phyloP scores from a whole-genome alignment of 129 eudicot species.

The Oenanthe sinensis region DNA sequence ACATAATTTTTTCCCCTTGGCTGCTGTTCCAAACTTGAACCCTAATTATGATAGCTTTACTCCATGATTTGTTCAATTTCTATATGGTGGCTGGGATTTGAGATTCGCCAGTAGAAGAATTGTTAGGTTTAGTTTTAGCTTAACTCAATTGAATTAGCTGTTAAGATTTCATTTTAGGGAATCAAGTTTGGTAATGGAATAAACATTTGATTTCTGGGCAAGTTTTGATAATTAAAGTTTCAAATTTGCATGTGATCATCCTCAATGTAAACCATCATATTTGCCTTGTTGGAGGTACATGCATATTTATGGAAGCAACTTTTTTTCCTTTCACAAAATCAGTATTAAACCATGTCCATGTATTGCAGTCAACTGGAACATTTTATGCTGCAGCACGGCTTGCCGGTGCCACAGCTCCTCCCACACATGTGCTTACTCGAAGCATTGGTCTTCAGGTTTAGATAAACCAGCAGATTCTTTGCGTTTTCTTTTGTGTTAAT shows the following conservation, averaged over 20 bases:
- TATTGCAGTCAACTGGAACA: slow-evolving; percentile 80
- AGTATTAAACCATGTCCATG: not conserved
- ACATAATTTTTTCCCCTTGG: too few relatives aligned
- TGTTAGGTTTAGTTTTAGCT: not conserved
- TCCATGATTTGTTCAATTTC: too few relatives aligned
- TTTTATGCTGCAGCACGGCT: slow-evolving; percentile 83
- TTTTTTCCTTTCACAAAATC: not conserved
- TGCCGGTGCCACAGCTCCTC: slow-evolving; percentile 93
- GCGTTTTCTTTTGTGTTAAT: not conserved
- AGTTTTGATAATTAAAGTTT: not conserved
- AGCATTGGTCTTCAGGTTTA: slow-evolving; percentile 90
- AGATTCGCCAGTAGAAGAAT: too few relatives aligned
- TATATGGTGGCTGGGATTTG: too few relatives aligned
- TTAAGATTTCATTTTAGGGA: not conserved
- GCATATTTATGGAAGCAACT: not conserved
- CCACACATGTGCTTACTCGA: slow-evolving; percentile 76
- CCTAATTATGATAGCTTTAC: too few relatives aligned
- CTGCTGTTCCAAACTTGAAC: too few relatives aligned
- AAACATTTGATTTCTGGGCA: not conserved
- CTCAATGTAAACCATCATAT: not conserved
- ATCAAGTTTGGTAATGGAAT: not conserved
- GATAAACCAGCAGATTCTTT: slow-evolving; percentile 1
- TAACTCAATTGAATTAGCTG: not conserved
- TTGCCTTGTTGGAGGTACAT: not conserved
- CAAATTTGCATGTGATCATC: not conserved